phyloP scores from a whole-genome alignment of 495 filamentous ascomycete species.

The Aspergillus mulundensis region DNA sequence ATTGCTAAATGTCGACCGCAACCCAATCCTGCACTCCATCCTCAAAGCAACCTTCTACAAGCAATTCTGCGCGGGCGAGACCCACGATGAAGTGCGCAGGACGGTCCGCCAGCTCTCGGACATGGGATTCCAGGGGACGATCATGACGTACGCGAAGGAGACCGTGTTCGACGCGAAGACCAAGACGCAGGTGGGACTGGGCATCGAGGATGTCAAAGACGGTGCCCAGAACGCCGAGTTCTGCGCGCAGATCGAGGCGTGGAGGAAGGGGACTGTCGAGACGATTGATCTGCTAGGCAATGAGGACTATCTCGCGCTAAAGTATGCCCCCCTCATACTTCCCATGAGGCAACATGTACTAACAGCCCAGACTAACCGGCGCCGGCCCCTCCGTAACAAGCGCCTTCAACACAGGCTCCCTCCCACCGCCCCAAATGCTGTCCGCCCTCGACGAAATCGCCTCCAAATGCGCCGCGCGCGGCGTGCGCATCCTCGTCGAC shows the following conservation, averaged over 20 bases:
- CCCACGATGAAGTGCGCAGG: conserved; percentile 24
- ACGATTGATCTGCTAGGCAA: conserved; percentile 63
- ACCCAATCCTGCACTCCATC: conserved; percentile 35
- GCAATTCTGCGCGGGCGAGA: conserved; percentile 48
- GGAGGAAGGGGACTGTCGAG: conserved; percentile 65
- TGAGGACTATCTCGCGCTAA: conserved; percentile 78
- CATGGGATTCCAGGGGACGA: conserved; percentile 43
- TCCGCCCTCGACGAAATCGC: conserved; percentile 38
- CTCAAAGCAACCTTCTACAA: conserved; percentile 45
- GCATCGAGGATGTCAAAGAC: conserved; percentile 4
- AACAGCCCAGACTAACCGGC: conserved; percentile 27
- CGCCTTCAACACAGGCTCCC: conserved; percentile 28
- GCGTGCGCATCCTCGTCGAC: conserved; percentile 72
- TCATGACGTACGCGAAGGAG: conserved; percentile 45
- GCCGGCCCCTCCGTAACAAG: conserved; percentile 26
- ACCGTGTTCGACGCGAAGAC: conserved; percentile 37
- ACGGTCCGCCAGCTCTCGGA: conserved; percentile 35
- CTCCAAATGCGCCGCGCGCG: conserved; percentile 41
- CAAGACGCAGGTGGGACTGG: conserved; percentile 25
- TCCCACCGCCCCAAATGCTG: conserved; percentile 32
- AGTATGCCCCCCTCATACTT: conserved; percentile 40
- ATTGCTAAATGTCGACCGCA: conserved; percentile 40
- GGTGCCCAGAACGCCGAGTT: background rate
- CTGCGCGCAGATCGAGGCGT: conserved; percentile 58
- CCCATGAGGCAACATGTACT: background rate